phyloP scores from a whole-genome alignment of 768 basidiomycete species.

The Leccinum longicurvipes region DNA sequence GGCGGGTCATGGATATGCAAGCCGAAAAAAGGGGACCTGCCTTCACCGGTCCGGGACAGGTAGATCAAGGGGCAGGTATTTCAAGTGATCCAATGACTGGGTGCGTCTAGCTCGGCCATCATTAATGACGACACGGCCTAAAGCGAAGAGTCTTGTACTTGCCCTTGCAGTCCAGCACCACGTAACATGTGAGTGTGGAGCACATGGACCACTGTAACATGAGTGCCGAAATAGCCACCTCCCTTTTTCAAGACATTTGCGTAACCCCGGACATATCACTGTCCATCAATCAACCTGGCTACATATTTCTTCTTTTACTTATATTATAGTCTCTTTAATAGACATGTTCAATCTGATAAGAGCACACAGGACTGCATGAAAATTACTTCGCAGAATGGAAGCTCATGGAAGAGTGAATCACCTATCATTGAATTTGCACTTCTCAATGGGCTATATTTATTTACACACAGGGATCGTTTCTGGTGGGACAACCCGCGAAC shows the following conservation, averaged over 20 bases:
- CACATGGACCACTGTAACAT: background rate
- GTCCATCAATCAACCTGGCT: slow-evolving; percentile 8
- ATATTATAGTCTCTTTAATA: background rate
- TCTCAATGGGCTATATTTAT: slow-evolving; percentile 4
- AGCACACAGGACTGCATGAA: background rate
- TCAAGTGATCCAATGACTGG: background rate
- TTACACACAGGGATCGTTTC: slow-evolving; percentile 1
- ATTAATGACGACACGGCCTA: slow-evolving; percentile 1
- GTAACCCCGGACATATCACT: background rate
- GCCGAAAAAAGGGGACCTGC: slow-evolving; percentile 62
- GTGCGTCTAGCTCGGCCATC: background rate
- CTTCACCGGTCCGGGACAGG: slow-evolving; percentile 21
- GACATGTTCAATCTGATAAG: background rate
- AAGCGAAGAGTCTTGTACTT: background rate
- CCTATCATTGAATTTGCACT: slow-evolving; percentile 15
- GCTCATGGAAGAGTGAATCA: slow-evolving; percentile 9
- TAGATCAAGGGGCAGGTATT: background rate
- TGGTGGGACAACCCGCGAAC: slow-evolving; percentile 14
- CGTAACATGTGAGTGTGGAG: background rate
- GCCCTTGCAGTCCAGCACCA: background rate
- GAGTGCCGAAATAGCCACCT: background rate
- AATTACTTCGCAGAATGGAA: slow-evolving; percentile 23
- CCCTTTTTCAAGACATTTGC: slow-evolving; percentile 1
- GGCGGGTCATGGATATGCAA: slow-evolving; percentile 69
- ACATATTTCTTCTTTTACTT: slow-evolving; percentile 1